These are phyloP conservation scores for Rhytidhysteron rufulum DNA, from an alignment of 2,329 filamentous ascomycete genomes.

Conservation along the genomic window DNA sequence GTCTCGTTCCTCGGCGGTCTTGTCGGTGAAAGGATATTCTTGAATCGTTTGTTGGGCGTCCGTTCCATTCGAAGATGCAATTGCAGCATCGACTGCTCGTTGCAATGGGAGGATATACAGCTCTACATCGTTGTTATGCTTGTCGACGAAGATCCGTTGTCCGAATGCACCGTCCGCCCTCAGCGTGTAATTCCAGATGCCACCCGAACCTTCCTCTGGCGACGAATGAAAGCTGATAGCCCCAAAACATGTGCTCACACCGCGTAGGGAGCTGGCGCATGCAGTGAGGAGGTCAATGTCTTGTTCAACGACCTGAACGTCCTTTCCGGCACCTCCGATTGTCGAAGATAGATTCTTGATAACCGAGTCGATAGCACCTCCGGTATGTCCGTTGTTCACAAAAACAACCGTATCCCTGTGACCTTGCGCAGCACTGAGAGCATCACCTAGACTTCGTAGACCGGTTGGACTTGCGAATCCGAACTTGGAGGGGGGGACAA, in stretches of 20 bases:
- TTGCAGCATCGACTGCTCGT: constrained; percentile 70
- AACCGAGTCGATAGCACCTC: constrained; percentile 68
- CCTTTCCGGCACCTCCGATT: constrained; percentile 55
- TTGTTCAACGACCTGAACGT: constrained; percentile 51
- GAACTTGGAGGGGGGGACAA: constrained; percentile 70
- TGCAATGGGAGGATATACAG: constrained; percentile 78
- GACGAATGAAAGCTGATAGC: constrained; percentile 74
- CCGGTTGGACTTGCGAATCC: constrained; percentile 64
- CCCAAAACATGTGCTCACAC: constrained; percentile 68
- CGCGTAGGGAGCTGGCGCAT: constrained; percentile 56
- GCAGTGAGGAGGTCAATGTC: constrained; percentile 57
- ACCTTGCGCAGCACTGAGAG: constrained; percentile 54
- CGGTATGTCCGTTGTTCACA: constrained; percentile 66
- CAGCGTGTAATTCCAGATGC: constrained; percentile 82
- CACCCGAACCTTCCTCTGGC: constrained; percentile 62
- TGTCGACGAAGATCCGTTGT: constrained; percentile 59
- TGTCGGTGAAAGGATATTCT: constrained; percentile 73
- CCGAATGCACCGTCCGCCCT: constrained; percentile 71
- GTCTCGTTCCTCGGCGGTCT: constrained; percentile 64
- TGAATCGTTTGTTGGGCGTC: constrained; percentile 38
- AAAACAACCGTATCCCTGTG: constrained; percentile 70
- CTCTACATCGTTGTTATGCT: constrained; percentile 68
- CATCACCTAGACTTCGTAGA: constrained; percentile 62
- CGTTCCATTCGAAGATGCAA: constrained; percentile 54
- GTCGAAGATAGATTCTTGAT: constrained; percentile 60